These are phyloP conservation scores for Thoreauomyces humboldtii DNA, from an alignment of 192 early-diverging fungal species.

Conservation along the genomic window DNA sequence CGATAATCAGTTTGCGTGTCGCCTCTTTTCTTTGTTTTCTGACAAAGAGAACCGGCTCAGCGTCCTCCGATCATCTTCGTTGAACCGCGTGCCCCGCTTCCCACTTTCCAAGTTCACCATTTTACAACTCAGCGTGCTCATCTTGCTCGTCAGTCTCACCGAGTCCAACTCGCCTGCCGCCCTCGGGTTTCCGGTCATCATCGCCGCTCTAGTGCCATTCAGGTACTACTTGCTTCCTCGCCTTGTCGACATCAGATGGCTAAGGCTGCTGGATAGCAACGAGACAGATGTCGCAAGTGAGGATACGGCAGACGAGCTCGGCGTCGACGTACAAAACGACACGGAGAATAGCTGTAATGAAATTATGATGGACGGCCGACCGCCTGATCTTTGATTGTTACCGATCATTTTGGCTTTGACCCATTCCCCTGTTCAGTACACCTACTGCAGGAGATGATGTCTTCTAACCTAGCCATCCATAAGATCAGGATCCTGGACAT, in stretches of 20 bases:
- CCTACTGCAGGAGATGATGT: too few species aligned
- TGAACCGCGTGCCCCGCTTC: neutral
- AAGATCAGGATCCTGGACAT: too few species aligned
- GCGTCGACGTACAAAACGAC: too few species aligned
- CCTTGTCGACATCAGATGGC: neutral
- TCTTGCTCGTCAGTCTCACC: conserved; percentile 1
- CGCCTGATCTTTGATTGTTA: too few species aligned
- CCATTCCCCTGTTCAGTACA: too few species aligned
- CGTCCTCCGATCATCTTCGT: neutral
- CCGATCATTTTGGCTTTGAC: too few species aligned
- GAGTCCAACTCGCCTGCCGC: conserved; percentile 13
- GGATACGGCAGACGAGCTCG: too few species aligned
- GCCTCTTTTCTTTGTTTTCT: neutral
- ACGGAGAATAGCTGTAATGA: too few species aligned
- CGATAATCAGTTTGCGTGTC: conserved; percentile 16
- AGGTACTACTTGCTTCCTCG: conserved; percentile 9
- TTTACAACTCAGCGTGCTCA: conserved; percentile 9
- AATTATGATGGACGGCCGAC: too few species aligned
- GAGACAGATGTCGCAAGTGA: too few species aligned
- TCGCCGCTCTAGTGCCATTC: conserved; percentile 22
- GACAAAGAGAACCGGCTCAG: neutral
- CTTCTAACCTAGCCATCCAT: too few species aligned
- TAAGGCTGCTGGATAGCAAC: neutral
- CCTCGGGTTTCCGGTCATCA: conserved; percentile 20
- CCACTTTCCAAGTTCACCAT: conserved; percentile 5